Evolutionary conservation across 1,139 yeast genomes (phyloP).

Genomic region (Pichia sp.): DNA sequence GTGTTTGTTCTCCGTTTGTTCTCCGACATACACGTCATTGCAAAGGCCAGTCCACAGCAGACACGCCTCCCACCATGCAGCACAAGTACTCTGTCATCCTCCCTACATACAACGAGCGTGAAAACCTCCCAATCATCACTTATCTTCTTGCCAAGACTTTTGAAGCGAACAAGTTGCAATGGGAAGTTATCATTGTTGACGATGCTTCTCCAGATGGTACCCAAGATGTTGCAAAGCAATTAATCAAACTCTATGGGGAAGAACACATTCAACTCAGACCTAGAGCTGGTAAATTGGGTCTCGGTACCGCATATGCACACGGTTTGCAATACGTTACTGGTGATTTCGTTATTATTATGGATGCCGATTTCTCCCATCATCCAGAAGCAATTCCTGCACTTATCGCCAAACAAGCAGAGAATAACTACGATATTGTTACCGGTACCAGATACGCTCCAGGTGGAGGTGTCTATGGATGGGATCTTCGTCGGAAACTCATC

Average conservation of each 20-base stretch:
- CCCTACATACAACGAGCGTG: conserved; percentile 75
- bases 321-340: conserved; percentile 71
- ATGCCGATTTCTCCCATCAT: conserved; percentile 79
- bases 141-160: conserved; percentile 71
- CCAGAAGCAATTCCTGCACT: conserved; percentile 77
- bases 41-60: too few species aligned
- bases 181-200: conserved; percentile 79
- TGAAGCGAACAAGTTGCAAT: conserved; percentile 48
- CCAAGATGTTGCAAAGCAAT: conserved; percentile 62
- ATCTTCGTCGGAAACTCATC: conserved; percentile 70
- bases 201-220: conserved; percentile 84
- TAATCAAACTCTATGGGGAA: conserved; percentile 55
- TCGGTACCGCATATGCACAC: conserved; percentile 79
- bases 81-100: conserved; percentile 70
- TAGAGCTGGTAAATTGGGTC: conserved; percentile 73
- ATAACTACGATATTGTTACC: conserved; percentile 70
- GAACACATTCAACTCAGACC: conserved; percentile 63
- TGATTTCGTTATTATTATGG: conserved; percentile 75
- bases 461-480: conserved; percentile 87
- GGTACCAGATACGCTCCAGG: conserved; percentile 79
- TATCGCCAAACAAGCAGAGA: conserved; percentile 59
- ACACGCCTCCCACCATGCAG: too few species aligned
- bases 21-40: too few species aligned
- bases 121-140: conserved; percentile 63
- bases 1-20: too few species aligned